Conservation (phyloP, 2,329 filamentous ascomycete genomes). For the Cadophora sp. region DNA sequence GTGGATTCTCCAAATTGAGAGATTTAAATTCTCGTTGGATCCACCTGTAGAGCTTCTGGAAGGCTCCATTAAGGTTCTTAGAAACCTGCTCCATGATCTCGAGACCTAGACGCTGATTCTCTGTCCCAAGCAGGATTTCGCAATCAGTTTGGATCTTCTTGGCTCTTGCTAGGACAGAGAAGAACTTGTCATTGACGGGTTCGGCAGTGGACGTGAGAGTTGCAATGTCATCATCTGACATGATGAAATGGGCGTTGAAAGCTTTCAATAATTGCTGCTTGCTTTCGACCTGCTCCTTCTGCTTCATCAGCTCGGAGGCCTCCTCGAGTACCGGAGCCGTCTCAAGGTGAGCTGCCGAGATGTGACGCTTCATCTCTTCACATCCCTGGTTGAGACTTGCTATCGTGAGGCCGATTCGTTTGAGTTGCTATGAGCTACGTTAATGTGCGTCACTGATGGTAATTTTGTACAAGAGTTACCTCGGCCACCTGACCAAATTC, state of each 20-base stretch:
- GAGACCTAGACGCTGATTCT: constrained; percentile 85
- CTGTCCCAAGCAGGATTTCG: constrained; percentile 85
- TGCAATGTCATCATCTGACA: constrained; percentile 82
- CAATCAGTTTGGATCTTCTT: constrained; percentile 91
- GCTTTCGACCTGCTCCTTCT: constrained; percentile 75
- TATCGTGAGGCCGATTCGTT: constrained; percentile 81
- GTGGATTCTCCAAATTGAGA: constrained; percentile 91
- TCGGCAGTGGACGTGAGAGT: constrained; percentile 78
- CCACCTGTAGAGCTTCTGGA: constrained; percentile 96
- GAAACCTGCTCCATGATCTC: constrained; percentile 93
- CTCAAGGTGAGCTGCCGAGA: constrained; percentile 76
- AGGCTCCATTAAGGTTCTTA: constrained; percentile 84
- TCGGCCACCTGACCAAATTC: constrained; percentile 92
- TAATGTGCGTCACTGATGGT: constrained; percentile 33
- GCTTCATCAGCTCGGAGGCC: constrained; percentile 73
- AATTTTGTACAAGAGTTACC: constrained; percentile 53
- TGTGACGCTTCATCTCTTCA: constrained; percentile 78
- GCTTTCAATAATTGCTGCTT: constrained; percentile 81
- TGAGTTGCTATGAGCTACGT: constrained; percentile 71
- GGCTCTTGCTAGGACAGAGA: constrained; percentile 75
- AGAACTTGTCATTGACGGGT: constrained; percentile 86
- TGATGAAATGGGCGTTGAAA: constrained; percentile 82
- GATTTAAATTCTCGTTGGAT: constrained; percentile 92
- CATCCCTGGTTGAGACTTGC: constrained; percentile 80
- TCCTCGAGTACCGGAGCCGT: constrained; percentile 80